A percentile compares a stretch with the other conserved stretches of the same genome.
Conservation (phyloP, 257 asterid species). For the Schizonepeta tenuifolia region DNA sequence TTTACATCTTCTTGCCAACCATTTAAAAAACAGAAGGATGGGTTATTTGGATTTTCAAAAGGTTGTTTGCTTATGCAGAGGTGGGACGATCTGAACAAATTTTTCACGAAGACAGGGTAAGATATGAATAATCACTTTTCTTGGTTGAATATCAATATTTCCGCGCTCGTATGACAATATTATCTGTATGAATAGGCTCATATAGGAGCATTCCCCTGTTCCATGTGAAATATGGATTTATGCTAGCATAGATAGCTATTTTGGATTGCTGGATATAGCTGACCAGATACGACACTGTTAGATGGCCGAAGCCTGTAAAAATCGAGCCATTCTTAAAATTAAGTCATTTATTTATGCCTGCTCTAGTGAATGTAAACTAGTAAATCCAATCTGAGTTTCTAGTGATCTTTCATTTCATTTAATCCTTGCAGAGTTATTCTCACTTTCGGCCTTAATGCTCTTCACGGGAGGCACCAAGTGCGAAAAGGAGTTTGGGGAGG, state of each 20-base stretch:
- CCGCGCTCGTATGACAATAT: not conserved
- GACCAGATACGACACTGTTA: not conserved
- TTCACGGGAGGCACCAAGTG: slow-evolving; percentile 69
- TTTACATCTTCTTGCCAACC: slow-evolving; percentile 56
- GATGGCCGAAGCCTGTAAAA: not conserved
- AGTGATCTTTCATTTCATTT: not conserved
- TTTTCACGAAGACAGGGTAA: slow-evolving; percentile 86
- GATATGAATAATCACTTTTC: slow-evolving; percentile 12
- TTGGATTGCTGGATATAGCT: not conserved
- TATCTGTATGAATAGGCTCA: not conserved
- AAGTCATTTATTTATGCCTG: not conserved
- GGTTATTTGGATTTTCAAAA: slow-evolving; percentile 86
- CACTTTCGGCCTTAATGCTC: slow-evolving; percentile 92
- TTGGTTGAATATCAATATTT: slow-evolving; percentile 19
- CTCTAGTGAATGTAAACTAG: not conserved
- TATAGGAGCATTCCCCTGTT: not conserved
- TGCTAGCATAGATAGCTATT: too few relatives aligned
- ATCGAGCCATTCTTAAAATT: too few relatives aligned
- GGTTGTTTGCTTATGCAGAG: slow-evolving; percentile 86
- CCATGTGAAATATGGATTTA: not conserved
- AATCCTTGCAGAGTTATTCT: slow-evolving; percentile 59
- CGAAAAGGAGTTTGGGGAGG: slow-evolving; percentile 65
- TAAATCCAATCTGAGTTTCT: not conserved
- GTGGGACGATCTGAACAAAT: slow-evolving; percentile 88
- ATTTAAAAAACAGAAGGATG: slow-evolving; percentile 61